Percentiles rank a stretch among this genome's conserved stretches.
phyloP scores from a whole-genome alignment of 352 stramenopile species.

The Pythium sp. region DNA sequence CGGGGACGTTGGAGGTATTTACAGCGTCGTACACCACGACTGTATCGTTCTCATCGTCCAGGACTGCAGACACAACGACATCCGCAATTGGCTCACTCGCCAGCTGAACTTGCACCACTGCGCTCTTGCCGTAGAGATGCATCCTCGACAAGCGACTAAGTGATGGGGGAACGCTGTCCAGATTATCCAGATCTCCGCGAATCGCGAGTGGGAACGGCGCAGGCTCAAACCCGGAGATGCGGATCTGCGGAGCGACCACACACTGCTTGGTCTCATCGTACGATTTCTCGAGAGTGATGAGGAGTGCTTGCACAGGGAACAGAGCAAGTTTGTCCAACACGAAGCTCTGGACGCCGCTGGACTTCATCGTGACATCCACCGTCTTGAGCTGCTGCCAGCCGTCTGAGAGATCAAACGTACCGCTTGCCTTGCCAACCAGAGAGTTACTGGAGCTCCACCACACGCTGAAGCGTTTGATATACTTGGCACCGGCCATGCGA shows the following conservation, averaged over 20 bases:
- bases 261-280: slow-evolving; percentile 51
- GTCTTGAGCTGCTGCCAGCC: slow-evolving; percentile 39
- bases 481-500: slow-evolving; percentile 41
- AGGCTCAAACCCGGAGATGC: slow-evolving; percentile 32
- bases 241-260: slow-evolving; percentile 32
- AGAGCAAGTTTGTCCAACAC: slow-evolving; percentile 26
- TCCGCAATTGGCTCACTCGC: slow-evolving; percentile 55
- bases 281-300: slow-evolving; percentile 50
- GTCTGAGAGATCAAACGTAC: slow-evolving; percentile 30
- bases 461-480: slow-evolving; percentile 41
- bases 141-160: slow-evolving; percentile 52
- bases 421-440: slow-evolving; percentile 10
- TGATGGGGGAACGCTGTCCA: slow-evolving; percentile 29
- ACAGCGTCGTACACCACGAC: slow-evolving; percentile 40
- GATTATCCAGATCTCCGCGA: slow-evolving; percentile 37
- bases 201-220: slow-evolving; percentile 46
- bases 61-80: slow-evolving; percentile 36
- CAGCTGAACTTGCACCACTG: slow-evolving; percentile 37
- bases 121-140: slow-evolving; percentile 37
- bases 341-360: slow-evolving; percentile 36
- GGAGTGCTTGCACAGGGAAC: slow-evolving; percentile 23
- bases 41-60: slow-evolving; percentile 22
- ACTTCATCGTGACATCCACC: slow-evolving; percentile 41
- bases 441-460: slow-evolving; percentile 36
- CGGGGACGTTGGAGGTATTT: slow-evolving; percentile 23